Base-by-base conservation (phyloP, 2,329 filamentous ascomycete genomes). In the Plectosphaerella sp. region DNA sequence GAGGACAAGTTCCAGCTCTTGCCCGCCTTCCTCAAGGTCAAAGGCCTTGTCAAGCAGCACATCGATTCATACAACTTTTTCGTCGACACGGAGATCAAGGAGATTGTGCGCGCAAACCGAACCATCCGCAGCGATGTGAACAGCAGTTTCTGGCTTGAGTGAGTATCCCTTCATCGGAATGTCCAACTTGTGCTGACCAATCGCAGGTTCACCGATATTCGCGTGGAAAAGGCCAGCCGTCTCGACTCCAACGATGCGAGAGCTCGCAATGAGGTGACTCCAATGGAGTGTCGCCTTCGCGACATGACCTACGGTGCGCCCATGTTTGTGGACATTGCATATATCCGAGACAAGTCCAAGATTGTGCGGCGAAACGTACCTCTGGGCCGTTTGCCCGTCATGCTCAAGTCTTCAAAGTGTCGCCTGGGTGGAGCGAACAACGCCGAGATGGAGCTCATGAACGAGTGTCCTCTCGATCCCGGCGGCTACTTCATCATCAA, bases 61-160 rank as follows among this genome's bases (percentile, higher is more conserved):
- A 93, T 96, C 65, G 95, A 99, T 74, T 97, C 94, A 22, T 99
- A 95, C 79, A 97, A 99, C 73, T 96, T 94, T 73, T 97, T 99
- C 62, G 88, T 97, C 59, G 91, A 99, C 61, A 88, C 95, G 52
- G 92, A 97, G 67, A 86, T 99, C 68, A 96, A 96, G 73, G 92
- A 97, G 63, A 99, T 99, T 61, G 88, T 99, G 59, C 86, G 90
- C 66, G 89, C 93, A 49, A 97, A 97, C 67, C 86, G 88, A 47
- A 87, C 85, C 41, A 89, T 99, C 57, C 84, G 88, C 59, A 96
- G 92, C 70, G 93, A 97, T 75, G 89, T 94, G 45, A 91, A 97
- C 64, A 89, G 88, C 58, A 88, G 88, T 59, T 97, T 97, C 67
- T 96, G 89, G 77, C 86, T 97, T 61, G 90, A 94, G 77, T 75